Conservation (phyloP, 179 eudicot genomes). For the Vitellaria paradoxa region DNA sequence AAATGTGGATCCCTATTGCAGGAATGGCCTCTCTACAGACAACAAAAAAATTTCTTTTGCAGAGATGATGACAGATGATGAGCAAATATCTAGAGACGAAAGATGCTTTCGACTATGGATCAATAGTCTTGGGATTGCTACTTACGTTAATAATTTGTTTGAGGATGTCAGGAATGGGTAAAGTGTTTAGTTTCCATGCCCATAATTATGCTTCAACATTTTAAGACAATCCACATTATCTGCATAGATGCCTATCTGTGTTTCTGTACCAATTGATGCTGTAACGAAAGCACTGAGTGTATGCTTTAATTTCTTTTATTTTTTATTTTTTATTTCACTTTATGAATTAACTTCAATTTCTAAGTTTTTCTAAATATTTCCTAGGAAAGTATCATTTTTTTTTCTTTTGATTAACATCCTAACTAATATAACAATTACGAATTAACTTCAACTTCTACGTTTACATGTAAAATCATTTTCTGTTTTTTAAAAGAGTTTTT, state of each 20-base stretch:
- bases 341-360: neutral
- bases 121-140: conserved; percentile 70
- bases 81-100: conserved; percentile 75
- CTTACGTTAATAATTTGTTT: conserved; percentile 70
- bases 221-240: neutral
- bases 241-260: neutral
- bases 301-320: neutral
- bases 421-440: neutral
- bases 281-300: neutral
- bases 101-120: conserved; percentile 86
- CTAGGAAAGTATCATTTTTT: neutral
- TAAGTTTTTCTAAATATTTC: neutral
- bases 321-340: neutral
- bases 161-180: conserved; percentile 91
- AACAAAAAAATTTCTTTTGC: conserved; percentile 68
- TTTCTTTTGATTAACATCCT: neutral
- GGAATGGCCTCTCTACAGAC: conserved; percentile 77
- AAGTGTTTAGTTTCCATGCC: conserved; percentile 17
- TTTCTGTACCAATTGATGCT: neutral
- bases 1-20: conserved; percentile 24
- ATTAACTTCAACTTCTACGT: too few relatives aligned
- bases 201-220: neutral
- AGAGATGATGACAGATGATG: conserved; percentile 87
- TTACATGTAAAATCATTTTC: too few relatives aligned
- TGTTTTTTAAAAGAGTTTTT: too few relatives aligned